These are phyloP conservation scores for Glomus cerebriforme DNA, from an alignment of 192 early-diverging fungal species.

Conservation along the genomic window DNA sequence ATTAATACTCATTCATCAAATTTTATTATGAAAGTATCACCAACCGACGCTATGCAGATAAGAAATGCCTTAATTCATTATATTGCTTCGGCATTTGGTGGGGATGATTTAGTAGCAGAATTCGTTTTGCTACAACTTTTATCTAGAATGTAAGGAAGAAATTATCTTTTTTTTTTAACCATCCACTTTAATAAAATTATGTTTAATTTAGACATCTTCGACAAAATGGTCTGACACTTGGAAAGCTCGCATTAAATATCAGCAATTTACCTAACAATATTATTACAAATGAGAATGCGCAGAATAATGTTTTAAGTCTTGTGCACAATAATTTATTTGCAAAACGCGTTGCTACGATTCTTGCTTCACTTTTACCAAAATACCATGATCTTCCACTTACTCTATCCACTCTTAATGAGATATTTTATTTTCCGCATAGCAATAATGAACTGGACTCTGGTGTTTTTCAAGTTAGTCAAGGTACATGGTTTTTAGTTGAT, in stretches of 20 bases:
- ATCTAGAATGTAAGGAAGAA: slow-evolving; percentile 54
- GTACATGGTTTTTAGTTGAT: slow-evolving; percentile 66
- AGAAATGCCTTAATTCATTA: slow-evolving; percentile 51
- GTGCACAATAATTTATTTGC: slow-evolving; percentile 32
- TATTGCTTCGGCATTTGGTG: slow-evolving; percentile 59
- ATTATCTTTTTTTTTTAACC: background rate
- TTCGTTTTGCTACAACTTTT: slow-evolving; percentile 70
- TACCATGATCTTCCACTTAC: slow-evolving; percentile 65
- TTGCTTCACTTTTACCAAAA: slow-evolving; percentile 56
- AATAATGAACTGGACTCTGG: slow-evolving; percentile 63
- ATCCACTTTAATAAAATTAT: background rate
- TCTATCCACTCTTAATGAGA: slow-evolving; percentile 60
- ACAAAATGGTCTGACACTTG: slow-evolving; percentile 55
- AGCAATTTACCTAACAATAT: slow-evolving; percentile 46
- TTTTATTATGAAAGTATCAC: background rate
- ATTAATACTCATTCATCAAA: background rate
- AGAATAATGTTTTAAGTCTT: background rate
- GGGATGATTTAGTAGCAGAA: slow-evolving; percentile 68
- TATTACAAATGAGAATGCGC: background rate
- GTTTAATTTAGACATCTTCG: slow-evolving; percentile 42
- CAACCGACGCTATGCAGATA: slow-evolving; percentile 10
- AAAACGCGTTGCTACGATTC: slow-evolving; percentile 38
- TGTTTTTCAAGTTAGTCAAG: slow-evolving; percentile 61
- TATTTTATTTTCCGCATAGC: slow-evolving; percentile 58
- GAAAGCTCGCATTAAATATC: slow-evolving; percentile 71